Evolutionary conservation across 805 yeast genomes (phyloP).

Genomic region (Kluyveromyces dobzhanskii): DNA sequence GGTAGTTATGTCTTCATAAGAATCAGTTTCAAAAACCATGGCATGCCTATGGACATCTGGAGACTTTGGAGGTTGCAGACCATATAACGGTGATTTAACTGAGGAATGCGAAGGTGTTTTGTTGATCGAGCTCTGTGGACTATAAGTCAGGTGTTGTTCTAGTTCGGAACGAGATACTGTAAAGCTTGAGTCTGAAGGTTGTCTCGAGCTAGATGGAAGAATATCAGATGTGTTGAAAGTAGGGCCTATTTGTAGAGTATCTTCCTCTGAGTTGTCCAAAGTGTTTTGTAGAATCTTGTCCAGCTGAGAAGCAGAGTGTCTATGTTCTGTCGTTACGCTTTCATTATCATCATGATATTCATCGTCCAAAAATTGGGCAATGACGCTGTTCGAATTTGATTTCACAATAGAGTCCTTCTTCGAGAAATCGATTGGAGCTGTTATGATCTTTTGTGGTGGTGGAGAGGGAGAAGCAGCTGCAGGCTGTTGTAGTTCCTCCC

Average conservation of each 20-base stretch:
- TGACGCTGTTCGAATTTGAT: slow-evolving; percentile 16
- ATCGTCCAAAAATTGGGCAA: slow-evolving; percentile 19
- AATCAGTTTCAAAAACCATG: slow-evolving; percentile 9
- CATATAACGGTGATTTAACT: not conserved
- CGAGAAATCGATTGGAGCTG: slow-evolving; percentile 10
- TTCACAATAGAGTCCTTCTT: slow-evolving; percentile 6
- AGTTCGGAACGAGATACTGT: not conserved
- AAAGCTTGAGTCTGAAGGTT: not conserved
- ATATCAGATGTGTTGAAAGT: not conserved
- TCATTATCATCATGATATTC: slow-evolving; percentile 8
- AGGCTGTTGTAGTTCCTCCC: no score
- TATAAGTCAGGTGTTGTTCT: not conserved
- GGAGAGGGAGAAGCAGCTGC: not conserved
- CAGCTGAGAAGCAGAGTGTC: slow-evolving; percentile 4
- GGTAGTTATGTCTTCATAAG: not conserved
- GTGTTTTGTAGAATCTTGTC: slow-evolving; percentile 21
- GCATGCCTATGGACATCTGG: slow-evolving; percentile 14
- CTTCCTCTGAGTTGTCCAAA: slow-evolving; percentile 12
- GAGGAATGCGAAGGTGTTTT: slow-evolving; percentile 18
- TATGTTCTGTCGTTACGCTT: not conserved
- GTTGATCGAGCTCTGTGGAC: not conserved
- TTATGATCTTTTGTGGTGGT: not conserved
- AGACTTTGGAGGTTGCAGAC: slow-evolving; percentile 9
- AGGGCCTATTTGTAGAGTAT: slow-evolving; percentile 1
- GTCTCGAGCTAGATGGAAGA: not conserved